phyloP scores from a whole-genome alignment of 108 stramenopile species.

The Phaeodactylum tricornutum region DNA sequence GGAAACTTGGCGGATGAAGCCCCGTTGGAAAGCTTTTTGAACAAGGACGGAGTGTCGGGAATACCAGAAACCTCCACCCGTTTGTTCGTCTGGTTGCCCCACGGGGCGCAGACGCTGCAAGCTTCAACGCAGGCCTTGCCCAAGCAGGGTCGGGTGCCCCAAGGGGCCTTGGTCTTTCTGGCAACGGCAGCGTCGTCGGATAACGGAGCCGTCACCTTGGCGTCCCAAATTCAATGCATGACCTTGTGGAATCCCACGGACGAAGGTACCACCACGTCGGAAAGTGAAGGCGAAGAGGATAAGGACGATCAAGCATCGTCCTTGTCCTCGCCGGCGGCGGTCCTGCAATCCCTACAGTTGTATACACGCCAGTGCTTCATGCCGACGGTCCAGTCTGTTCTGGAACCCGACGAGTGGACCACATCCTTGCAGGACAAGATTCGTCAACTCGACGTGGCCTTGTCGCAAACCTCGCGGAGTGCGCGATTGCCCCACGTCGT shows the following conservation, averaged over 20 bases:
- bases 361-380: slow-evolving; percentile 73
- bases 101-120: slow-evolving; percentile 1
- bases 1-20: background rate
- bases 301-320: background rate
- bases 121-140: background rate
- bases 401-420: slow-evolving; percentile 14
- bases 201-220: background rate
- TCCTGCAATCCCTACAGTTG: slow-evolving; percentile 43
- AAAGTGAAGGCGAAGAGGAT: background rate
- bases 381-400: slow-evolving; percentile 43
- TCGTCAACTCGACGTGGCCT: slow-evolving; percentile 64
- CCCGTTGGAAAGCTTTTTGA: background rate
- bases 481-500: slow-evolving; percentile 50
- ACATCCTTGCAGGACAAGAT: slow-evolving; percentile 54
- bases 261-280: background rate
- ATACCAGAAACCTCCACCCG: slow-evolving; percentile 1
- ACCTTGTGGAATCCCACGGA: slow-evolving; percentile 1
- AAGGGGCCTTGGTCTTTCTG: slow-evolving; percentile 5
- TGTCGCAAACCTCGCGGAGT: slow-evolving; percentile 51
- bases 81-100: slow-evolving; percentile 16
- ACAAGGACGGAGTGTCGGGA: background rate
- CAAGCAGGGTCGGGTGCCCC: background rate
- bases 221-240: slow-evolving; percentile 12
- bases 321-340: slow-evolving; percentile 11
- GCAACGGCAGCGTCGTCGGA: background rate